Evolutionary conservation across 192 early-diverging fungal species (phyloP), one percentile per base, ranked within the genome.

Genomic region (Coemansia sp.): DNA sequence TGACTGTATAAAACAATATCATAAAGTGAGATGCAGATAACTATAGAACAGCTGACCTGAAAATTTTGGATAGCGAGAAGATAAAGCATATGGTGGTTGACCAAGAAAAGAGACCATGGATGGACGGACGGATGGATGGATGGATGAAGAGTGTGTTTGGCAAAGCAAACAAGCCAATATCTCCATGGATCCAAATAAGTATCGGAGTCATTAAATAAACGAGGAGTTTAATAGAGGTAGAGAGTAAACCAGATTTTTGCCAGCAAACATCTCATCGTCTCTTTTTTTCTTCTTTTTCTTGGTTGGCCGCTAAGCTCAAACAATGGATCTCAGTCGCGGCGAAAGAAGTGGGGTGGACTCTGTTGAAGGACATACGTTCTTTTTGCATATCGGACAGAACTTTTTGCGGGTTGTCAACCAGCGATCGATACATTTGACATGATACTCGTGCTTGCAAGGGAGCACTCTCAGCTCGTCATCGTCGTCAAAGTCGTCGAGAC

Each of bases 391-490:
- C 59, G 90, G 90, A 58, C 90, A 91, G 39, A 86, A 87, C 62
- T 82, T 88, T 70, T 96, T 93, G 34, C 88, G 83, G 6, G 88
- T 86, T 2, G 91, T 94, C 25, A 98, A 83, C 95, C 95, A 98
- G 67, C 84, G 88, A 66, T 99, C 96, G 29, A 99, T 88, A 70
- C 96, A 99, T 20, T 71, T 72, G 20, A 87, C 83, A 68, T 99
- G 96, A 66, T 92, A 97, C 64, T 93, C 86, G 70, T 99, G 96
- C 45, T 74, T 84, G 76, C 96, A 99, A 7, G 91, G 91, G 46
- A 99, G 74, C 10, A 91, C 84, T 13, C 95, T 75, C 23, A 96
- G 68, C 64, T 89, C 84, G 18, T 93, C 90, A 21, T 89, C 91
- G 64, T 90, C 87, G 16, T 83, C 75, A 83, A 91, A 97, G 56